These are phyloP conservation scores for Bryoglossum gracile DNA, from an alignment of 495 filamentous ascomycete genomes.

Conservation along the genomic window DNA sequence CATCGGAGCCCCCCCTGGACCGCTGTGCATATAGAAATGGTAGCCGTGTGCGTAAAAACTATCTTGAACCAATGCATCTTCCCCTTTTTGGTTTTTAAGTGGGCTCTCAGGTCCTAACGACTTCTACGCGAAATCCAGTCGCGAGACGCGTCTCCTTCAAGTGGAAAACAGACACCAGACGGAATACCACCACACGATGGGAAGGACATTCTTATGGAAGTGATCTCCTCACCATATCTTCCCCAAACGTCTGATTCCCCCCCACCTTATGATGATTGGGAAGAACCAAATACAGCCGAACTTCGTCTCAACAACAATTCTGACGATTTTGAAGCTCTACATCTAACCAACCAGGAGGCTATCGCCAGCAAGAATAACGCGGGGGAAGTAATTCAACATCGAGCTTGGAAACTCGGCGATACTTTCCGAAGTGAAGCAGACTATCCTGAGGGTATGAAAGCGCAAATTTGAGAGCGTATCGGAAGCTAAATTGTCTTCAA, in stretches of 20 bases:
- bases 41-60: too few relatives aligned
- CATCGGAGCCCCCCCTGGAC: too few relatives aligned
- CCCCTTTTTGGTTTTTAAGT: too few relatives aligned
- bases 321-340: slow-evolving; percentile 56
- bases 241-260: slow-evolving; percentile 17
- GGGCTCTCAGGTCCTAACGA: too few relatives aligned
- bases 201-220: too few relatives aligned
- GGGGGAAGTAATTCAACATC: slow-evolving; percentile 56
- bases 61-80: too few relatives aligned
- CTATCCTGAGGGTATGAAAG: slow-evolving; percentile 5
- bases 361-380: slow-evolving; percentile 40
- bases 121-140: too few relatives aligned
- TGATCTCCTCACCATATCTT: slow-evolving; percentile 11
- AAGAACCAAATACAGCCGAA: neutral
- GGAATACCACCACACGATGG: too few relatives aligned
- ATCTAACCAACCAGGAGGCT: slow-evolving; percentile 40
- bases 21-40: too few relatives aligned
- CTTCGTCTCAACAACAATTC: slow-evolving; percentile 26
- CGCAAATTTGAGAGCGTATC: neutral
- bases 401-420: slow-evolving; percentile 50
- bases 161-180: too few relatives aligned
- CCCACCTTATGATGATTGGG: slow-evolving; percentile 11
- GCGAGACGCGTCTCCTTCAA: too few relatives aligned
- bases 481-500: slow-evolving; percentile 18
- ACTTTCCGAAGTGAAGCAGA: slow-evolving; percentile 53